Evolutionary conservation across 768 basidiomycete species (phyloP).

Genomic region (Tricholoma matsutake): DNA sequence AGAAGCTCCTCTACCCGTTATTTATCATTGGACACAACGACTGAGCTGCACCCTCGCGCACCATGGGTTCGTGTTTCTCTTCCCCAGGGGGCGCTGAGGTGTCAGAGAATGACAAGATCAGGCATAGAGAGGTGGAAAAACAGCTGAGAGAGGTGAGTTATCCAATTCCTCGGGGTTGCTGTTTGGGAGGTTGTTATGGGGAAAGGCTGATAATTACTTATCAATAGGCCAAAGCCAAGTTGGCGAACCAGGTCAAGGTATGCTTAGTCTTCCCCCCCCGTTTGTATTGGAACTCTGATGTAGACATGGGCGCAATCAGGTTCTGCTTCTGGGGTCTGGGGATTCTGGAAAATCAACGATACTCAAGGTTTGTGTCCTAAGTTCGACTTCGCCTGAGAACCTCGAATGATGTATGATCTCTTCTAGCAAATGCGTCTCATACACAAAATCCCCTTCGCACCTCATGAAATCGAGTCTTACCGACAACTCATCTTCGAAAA

Average conservation of each 20-base stretch:
- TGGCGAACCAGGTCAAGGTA: slow-evolving; percentile 78
- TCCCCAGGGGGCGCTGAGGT: slow-evolving; percentile 52
- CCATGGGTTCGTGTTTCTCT: slow-evolving; percentile 82
- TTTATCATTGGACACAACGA: not conserved
- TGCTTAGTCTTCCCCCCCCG: slow-evolving; percentile 6
- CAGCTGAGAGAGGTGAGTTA: slow-evolving; percentile 66
- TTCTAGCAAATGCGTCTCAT: slow-evolving; percentile 94
- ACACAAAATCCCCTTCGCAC: slow-evolving; percentile 79
- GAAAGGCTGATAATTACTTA: slow-evolving; percentile 4
- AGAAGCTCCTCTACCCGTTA: not conserved
- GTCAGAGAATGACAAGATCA: slow-evolving; percentile 63
- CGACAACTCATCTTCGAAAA: slow-evolving; percentile 94
- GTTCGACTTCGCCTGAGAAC: not conserved
- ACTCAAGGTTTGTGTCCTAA: slow-evolving; percentile 59
- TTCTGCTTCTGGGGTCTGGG: slow-evolving; percentile 87
- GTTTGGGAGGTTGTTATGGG: not conserved
- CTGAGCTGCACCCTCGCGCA: not conserved
- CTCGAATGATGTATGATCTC: not conserved
- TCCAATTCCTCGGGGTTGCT: not conserved
- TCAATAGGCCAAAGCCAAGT: slow-evolving; percentile 65
- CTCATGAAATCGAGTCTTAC: slow-evolving; percentile 82
- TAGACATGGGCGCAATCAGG: slow-evolving; percentile 36
- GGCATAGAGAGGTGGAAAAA: slow-evolving; percentile 72
- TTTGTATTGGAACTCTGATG: not conserved
- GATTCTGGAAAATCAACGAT: slow-evolving; percentile 94